Base-by-base conservation (phyloP, 2,329 filamentous ascomycete genomes). In the Calonectria naviculata region DNA sequence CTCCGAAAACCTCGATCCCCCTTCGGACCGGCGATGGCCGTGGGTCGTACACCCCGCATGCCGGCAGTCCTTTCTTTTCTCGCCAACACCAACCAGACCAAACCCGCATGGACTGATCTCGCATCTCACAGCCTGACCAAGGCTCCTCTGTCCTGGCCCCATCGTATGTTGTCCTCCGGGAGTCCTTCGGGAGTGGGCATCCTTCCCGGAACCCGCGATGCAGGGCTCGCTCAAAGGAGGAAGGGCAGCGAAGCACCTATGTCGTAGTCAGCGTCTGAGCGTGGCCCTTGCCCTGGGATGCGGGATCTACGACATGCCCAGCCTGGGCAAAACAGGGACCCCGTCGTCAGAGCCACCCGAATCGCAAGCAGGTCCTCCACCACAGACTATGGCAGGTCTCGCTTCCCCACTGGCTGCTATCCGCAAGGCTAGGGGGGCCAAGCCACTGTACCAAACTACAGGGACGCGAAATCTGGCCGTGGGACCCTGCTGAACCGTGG, bases 371-470 rank as follows among this genome's bases (percentile, higher is more conserved):
- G 26, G 26, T 34, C 44, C 38, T 46, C 31, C 58, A 10, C 44
- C 29, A 21, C 24, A 21, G 21, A 24, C 65, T 41, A 24, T 56
- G 54, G 54, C 34, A 28, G 29, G 65, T 65, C 49, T 65, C 47
- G 46, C 46, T 56, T 72, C 64, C 60, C 67, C 64, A 65, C 64
- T 64, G 44, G 8, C 41, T 29, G 47, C 65, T 38, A 66, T 31
- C 54, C 67, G 56, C 71, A 64, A 56, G 58, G 61, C 34, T 63
- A 49, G 34, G 54, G 56, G 52, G 56, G 36, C 38, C 68, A 69
- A 72, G 71, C 71, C 71, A 73, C 68, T 26, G 68, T 74, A 72
- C 74, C 70, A 70, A 69, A 70, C 74, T 70, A 65, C 68, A 74
- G 73, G 73, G 71, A 74, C 72, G 46, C 60, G 62, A 60, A 58